These are phyloP conservation scores for Cucumis cinereus DNA, from an alignment of 306 rosid genomes.

Conservation along the genomic window DNA sequence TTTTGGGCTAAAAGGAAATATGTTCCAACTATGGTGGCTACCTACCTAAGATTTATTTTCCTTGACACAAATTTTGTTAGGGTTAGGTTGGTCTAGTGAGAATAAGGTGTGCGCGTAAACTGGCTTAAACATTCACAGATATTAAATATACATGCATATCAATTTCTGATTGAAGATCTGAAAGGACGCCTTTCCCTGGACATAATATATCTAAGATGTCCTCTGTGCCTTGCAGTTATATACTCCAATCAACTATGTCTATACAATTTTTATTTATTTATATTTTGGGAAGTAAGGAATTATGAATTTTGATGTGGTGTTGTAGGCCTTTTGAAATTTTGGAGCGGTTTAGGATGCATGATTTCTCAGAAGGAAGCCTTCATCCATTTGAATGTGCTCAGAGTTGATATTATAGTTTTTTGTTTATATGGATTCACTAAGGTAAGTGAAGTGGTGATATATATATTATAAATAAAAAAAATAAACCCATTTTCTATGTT, in stretches of 20 bases:
- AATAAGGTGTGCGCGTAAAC: no score
- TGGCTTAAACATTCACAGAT: no score
- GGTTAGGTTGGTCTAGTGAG: no score
- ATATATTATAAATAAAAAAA: no score
- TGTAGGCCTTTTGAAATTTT: slow-evolving; percentile 68
- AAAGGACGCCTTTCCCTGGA: neutral
- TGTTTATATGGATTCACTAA: neutral
- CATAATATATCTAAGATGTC: neutral
- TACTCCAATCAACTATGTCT: neutral
- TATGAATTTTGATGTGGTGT: slow-evolving; percentile 5
- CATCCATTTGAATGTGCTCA: slow-evolving; percentile 98
- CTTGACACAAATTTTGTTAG: no score
- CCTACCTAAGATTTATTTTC: no score
- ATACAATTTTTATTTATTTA: neutral
- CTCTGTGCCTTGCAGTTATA: neutral
- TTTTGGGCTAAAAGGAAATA: no score
- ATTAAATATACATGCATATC: no score
- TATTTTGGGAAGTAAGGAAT: neutral
- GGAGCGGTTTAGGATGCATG: slow-evolving; percentile 79
- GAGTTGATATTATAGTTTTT: slow-evolving; percentile 30
- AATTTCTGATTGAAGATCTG: neutral
- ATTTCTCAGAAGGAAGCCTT: slow-evolving; percentile 76
- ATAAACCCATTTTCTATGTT: neutral
- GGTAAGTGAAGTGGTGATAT: neutral
- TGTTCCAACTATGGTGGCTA: no score